phyloP scores from a whole-genome alignment of 768 basidiomycete genomes.

The Mycena albidolilacea region DNA sequence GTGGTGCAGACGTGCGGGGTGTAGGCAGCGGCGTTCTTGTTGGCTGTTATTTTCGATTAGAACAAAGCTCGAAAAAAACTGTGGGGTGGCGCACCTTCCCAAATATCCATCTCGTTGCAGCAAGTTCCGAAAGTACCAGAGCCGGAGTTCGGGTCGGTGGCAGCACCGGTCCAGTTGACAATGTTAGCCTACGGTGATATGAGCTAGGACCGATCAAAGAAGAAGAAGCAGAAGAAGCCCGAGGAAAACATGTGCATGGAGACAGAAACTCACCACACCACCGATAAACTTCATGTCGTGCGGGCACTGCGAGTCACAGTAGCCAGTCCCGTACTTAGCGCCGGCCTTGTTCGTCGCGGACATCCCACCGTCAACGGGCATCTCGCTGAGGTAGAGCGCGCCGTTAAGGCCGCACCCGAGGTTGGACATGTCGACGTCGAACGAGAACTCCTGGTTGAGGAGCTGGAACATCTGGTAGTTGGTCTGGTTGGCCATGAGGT shows the following conservation, averaged over 20 bases:
- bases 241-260: no score
- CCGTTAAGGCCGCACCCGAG: constrained; percentile 74
- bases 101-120: constrained; percentile 72
- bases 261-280: constrained; percentile 57
- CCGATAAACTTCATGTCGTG: constrained; percentile 73
- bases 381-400: constrained; percentile 71
- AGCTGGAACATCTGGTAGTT: constrained; percentile 63
- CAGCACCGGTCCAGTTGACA: constrained; percentile 54
- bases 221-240: not conserved
- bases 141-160: constrained; percentile 62
- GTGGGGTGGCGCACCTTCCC: constrained; percentile 52
- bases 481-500: constrained; percentile 64
- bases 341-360: constrained; percentile 71
- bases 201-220: not conserved
- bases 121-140: constrained; percentile 64
- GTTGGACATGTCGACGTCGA: constrained; percentile 73
- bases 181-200: constrained; percentile 59
- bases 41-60: constrained; percentile 47
- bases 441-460: constrained; percentile 72
- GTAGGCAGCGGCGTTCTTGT: constrained; percentile 64
- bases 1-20: constrained; percentile 67
- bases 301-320: constrained; percentile 66
- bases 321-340: constrained; percentile 58
- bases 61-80: not conserved
- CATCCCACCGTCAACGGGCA: constrained; percentile 69